Evolutionary conservation across 345 rosid species (phyloP), one percentile per base, ranked within the genome.

Genomic region (Gossypium mustelinum): DNA sequence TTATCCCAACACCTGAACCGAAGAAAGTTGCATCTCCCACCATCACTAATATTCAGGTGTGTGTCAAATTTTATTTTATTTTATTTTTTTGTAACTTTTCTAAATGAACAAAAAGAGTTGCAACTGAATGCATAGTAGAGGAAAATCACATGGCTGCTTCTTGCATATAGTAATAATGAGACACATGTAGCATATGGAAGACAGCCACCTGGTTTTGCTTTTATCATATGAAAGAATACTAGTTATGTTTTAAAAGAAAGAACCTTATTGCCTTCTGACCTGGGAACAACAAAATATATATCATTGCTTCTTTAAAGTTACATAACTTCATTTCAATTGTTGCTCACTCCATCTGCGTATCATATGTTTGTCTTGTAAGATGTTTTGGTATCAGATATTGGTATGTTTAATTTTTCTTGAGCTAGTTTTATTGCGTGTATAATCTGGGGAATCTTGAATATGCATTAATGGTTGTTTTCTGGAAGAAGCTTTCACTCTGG

Each of bases 1-100:
- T 94, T 59, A 86, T 92, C 77, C 83, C 95, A 43, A 90, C 88
- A 66, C 80, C 93, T 29, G 96, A 94, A 78, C 97, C 98, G 29
- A 89, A 77, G 85, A 94, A 84, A 91, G 76, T 95, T 79, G 86
- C 85, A 73, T 92, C 97, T 76, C 97, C 98, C 55, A 77, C 83
- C 45, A 84, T 91, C 74, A 85, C 96, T 43, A 94, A 94, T 81
- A 89, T 93, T 77, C 98, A 95, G 97, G 98, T 94, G 68, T 25
- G 43, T 65, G 62, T 24, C 57, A 63, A 68, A 29, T 29, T 29
- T 29, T 29, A 29, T 29, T 29, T 29, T 29, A 29, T 25, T 64
- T 27, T 63, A 2, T 43, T 55, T 34, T 43, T n/a, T 34, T 34
- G 41, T 34, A 34, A 44, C 56, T 59, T 60, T 58, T 62, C 61